Evolutionary conservation across 1,284 basidiomycete genomes (phyloP), one percentile per base, ranked within the genome.

Genomic region (Austropuccinia psidii): DNA sequence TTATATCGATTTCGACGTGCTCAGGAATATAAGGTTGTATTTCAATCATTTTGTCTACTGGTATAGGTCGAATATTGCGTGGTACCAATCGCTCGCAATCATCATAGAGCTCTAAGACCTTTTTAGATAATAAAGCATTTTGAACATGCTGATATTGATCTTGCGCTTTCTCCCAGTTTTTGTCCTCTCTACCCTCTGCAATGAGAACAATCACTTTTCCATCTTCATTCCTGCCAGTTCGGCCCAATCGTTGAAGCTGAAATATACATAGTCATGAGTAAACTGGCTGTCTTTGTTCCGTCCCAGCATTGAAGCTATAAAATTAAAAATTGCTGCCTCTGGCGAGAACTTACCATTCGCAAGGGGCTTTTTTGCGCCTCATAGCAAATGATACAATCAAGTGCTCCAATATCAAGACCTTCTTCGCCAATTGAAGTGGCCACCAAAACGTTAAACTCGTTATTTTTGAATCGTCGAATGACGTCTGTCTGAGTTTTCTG

Each of bases 361-460:
- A 98, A 93, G 0, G 94, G 90, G 15, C 92, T 92, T 82, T 95
- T 97, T 78, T 94, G 91, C 45, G 94, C 89, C 78, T 99, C 96
- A 81, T 98, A 99, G 79, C 94, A 96, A 50, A 97, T 85, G 69
- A 97, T 96, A 79, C 95, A 85, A 80, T 99, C 96, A n/a, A 99
- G 89, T 79, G 97, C 94, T 57, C 96, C 96, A 74, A 99, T 98
- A 80, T 99, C 96, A n/a, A 99, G 84, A 75, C 96, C 96, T 81
- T 99, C 96, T 82, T 99, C 96, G 35, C 96, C 96, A 74, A 99
- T 93, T 2, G 90, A 96, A 0, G 96, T 98, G 0, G 95, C 90
- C 1, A 99, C 95, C 4, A 99, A 84, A 37, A 98, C 88, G 77
- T 98, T 98, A 81, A 87, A 92, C 73, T 88, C 88, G 37, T 92